A percentile compares a stretch with the other conserved stretches of the same genome.
phyloP scores from a whole-genome alignment of 1,284 basidiomycete species.

The Singerocomus inundabilis region DNA sequence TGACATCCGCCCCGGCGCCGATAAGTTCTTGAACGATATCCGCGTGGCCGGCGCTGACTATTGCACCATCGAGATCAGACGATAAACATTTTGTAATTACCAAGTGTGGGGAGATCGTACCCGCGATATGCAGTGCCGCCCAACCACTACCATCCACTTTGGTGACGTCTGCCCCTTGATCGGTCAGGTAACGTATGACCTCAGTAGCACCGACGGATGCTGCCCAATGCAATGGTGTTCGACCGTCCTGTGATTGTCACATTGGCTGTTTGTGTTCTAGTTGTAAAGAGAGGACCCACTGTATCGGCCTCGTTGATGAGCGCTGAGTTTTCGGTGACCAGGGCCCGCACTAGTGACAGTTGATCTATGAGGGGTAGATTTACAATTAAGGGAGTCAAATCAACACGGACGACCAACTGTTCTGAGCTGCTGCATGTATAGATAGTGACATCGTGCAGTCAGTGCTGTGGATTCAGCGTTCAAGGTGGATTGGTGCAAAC shows the following conservation, averaged over 20 bases:
- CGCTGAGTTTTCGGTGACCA: constrained; percentile 67
- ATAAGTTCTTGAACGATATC: constrained; percentile 79
- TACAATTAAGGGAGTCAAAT: not conserved
- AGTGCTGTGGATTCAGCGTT: too few species aligned
- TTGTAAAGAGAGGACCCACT: constrained; percentile 41
- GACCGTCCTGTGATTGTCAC: constrained; percentile 62
- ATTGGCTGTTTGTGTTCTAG: not conserved
- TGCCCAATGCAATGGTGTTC: constrained; percentile 90
- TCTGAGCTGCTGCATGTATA: constrained; percentile 66
- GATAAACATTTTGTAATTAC: too few species aligned
- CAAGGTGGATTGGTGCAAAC: too few species aligned
- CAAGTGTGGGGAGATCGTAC: constrained; percentile 40
- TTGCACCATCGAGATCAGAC: too few species aligned
- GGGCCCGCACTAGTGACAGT: constrained; percentile 66
- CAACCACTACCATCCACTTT: constrained; percentile 74
- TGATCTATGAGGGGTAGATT: constrained; percentile 54
- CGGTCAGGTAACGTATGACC: constrained; percentile 71
- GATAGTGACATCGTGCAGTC: constrained; percentile 18
- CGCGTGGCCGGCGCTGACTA: constrained; percentile 81
- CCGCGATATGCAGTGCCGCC: constrained; percentile 87
- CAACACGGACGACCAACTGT: constrained; percentile 41
- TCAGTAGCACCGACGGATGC: constrained; percentile 73
- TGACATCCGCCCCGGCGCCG: constrained; percentile 82
- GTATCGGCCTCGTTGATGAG: constrained; percentile 68
- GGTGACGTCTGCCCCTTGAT: constrained; percentile 71